Percentiles rank a stretch among this genome's conserved stretches.
These are phyloP conservation scores for Spergularia marina DNA, from an alignment of 148 eudicot genomes.

Conservation along the genomic window DNA sequence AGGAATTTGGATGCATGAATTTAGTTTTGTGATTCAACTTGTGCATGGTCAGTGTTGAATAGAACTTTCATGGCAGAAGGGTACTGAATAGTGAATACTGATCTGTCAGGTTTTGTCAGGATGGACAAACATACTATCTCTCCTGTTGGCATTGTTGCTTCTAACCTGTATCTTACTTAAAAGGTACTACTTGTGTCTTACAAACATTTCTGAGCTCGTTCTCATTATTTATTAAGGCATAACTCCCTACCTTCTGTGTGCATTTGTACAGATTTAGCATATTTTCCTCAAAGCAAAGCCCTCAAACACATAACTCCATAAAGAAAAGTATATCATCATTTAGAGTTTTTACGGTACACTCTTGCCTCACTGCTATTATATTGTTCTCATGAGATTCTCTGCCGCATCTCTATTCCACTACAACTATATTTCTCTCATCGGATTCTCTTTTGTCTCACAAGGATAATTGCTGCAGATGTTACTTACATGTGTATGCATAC, in stretches of 20 bases:
- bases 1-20: neutral
- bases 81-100: neutral
- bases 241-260: conserved; percentile 12
- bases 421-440: conserved; percentile 17
- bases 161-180: conserved; percentile 35
- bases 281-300: conserved; percentile 31
- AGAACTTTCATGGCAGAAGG: conserved; percentile 1
- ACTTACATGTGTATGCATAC: conserved; percentile 72
- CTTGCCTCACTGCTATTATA: conserved; percentile 1
- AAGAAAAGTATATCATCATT: conserved; percentile 61
- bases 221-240: neutral
- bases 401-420: neutral
- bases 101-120: conserved; percentile 67
- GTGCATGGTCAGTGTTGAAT: neutral
- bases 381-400: conserved; percentile 12
- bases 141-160: conserved; percentile 39
- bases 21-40: neutral
- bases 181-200: conserved; percentile 39
- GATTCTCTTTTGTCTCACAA: conserved; percentile 35
- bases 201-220: neutral
- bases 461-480: conserved; percentile 72
- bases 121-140: conserved; percentile 44
- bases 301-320: conserved; percentile 29
- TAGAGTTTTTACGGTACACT: conserved; percentile 66
- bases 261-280: conserved; percentile 39